Conservation (phyloP, 495 filamentous ascomycete species). For the Astrocystis sublimbata region DNA sequence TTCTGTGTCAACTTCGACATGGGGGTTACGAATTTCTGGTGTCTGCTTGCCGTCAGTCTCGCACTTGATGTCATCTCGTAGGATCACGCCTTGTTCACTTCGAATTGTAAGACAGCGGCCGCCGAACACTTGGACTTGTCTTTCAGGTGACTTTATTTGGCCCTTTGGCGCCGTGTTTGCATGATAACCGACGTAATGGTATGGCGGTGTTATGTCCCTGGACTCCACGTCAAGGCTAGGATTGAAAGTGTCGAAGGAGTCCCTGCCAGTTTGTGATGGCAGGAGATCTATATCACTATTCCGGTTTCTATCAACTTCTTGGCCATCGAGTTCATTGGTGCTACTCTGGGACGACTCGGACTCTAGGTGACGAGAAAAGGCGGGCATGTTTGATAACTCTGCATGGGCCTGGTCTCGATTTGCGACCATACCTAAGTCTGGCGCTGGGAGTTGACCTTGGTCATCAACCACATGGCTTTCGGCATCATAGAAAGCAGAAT, state of each 20-base stretch:
- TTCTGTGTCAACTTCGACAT: neutral
- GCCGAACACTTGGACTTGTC: constrained; percentile 30
- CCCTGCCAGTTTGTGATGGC: constrained; percentile 31
- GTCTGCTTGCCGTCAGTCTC: neutral
- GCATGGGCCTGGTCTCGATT: constrained; percentile 1
- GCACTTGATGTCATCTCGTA: constrained; percentile 27
- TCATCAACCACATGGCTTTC: constrained; percentile 21
- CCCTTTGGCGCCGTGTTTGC: constrained; percentile 26
- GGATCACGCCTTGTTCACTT: constrained; percentile 34
- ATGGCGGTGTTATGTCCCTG: constrained; percentile 22
- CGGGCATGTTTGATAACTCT: constrained; percentile 5
- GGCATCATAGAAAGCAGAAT: constrained; percentile 27
- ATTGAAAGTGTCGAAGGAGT: constrained; percentile 35
- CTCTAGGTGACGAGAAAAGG: constrained; percentile 16
- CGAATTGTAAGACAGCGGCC: constrained; percentile 28
- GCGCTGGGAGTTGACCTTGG: neutral
- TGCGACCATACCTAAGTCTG: neutral
- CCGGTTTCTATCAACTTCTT: constrained; percentile 15
- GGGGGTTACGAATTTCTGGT: neutral
- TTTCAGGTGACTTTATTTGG: constrained; percentile 27
- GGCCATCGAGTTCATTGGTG: constrained; percentile 15
- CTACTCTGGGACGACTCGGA: constrained; percentile 20
- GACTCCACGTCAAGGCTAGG: constrained; percentile 31
- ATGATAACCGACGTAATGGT: constrained; percentile 29
- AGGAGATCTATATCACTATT: constrained; percentile 33